phyloP scores from a whole-genome alignment of 176 grass and related monocot species.

The Cenchrus purpureus region DNA sequence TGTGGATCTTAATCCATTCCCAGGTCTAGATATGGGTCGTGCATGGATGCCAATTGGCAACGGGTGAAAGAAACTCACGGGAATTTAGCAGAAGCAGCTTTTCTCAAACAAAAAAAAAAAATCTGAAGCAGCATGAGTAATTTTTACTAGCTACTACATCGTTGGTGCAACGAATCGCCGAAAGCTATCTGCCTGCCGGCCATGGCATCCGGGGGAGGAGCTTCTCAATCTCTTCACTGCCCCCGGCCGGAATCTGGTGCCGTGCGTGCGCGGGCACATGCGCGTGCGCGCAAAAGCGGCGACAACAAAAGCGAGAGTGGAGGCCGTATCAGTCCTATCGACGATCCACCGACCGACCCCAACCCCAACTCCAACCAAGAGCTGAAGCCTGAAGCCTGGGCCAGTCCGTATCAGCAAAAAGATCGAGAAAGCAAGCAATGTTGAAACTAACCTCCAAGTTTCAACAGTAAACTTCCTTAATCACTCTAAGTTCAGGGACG shows the following conservation, averaged over 20 bases:
- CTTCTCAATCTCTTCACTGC: background rate
- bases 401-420: background rate
- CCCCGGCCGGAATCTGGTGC: background rate
- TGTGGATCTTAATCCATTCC: too few species aligned
- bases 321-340: background rate
- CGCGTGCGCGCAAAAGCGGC: background rate
- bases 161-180: background rate
- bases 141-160: too few species aligned
- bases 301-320: conserved; percentile 1
- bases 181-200: background rate
- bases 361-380: background rate
- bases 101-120: too few species aligned
- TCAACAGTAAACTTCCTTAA: background rate
- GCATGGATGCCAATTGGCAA: too few species aligned
- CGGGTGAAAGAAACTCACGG: too few species aligned
- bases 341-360: background rate
- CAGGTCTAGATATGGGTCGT: too few species aligned
- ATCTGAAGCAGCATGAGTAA: too few species aligned
- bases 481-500: background rate
- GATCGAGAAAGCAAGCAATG: background rate
- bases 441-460: background rate
- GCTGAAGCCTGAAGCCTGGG: background rate
- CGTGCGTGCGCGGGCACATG: background rate
- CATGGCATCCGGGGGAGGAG: background rate
- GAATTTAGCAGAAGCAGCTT: too few species aligned